Percentiles rank a stretch among this genome's conserved stretches.
These are phyloP conservation scores for Hyphopichia burtonii DNA, from an alignment of 1,139 yeast genomes.

Conservation along the genomic window DNA sequence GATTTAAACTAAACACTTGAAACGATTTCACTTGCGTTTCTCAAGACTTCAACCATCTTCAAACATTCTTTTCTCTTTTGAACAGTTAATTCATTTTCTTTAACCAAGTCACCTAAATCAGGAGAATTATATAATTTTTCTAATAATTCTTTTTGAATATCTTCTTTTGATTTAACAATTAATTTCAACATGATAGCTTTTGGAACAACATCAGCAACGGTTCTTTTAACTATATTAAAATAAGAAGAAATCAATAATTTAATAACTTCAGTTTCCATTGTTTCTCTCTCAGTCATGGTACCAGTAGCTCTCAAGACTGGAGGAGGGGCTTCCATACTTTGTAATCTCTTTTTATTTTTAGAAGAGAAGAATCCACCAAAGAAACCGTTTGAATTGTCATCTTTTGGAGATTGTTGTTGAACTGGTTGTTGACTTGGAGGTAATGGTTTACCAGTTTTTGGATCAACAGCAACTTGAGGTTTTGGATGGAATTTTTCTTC, in stretches of 20 bases:
- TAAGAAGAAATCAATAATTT: conserved; percentile 88
- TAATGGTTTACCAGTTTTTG: conserved; percentile 85
- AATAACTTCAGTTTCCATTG: conserved; percentile 95
- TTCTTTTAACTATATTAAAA: conserved; percentile 88
- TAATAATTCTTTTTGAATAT: conserved; percentile 84
- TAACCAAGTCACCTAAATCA: conserved; percentile 74
- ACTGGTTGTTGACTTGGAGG: conserved; percentile 43
- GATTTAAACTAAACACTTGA: conserved; percentile 58
- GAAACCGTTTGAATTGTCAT: conserved; percentile 63
- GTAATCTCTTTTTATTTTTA: conserved; percentile 90
- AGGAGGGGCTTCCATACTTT: conserved; percentile 97
- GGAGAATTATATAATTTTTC: conserved; percentile 82
- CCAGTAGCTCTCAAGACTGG: conserved; percentile 94
- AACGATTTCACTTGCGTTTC: conserved; percentile 88
- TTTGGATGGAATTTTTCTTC: conserved; percentile 87
- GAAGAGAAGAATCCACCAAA: conserved; percentile 94
- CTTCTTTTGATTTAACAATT: conserved; percentile 79
- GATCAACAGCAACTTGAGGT: conserved; percentile 81
- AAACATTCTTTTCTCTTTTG: conserved; percentile 93
- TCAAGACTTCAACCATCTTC: conserved; percentile 90
- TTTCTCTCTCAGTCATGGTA: conserved; percentile 90
- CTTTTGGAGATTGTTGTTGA: conserved; percentile 22
- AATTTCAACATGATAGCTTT: conserved; percentile 93
- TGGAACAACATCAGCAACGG: conserved; percentile 91
- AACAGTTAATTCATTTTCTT: conserved; percentile 89